Evolutionary conservation across 768 basidiomycete genomes (phyloP).

Genomic region (Kwoniella botswanensis): DNA sequence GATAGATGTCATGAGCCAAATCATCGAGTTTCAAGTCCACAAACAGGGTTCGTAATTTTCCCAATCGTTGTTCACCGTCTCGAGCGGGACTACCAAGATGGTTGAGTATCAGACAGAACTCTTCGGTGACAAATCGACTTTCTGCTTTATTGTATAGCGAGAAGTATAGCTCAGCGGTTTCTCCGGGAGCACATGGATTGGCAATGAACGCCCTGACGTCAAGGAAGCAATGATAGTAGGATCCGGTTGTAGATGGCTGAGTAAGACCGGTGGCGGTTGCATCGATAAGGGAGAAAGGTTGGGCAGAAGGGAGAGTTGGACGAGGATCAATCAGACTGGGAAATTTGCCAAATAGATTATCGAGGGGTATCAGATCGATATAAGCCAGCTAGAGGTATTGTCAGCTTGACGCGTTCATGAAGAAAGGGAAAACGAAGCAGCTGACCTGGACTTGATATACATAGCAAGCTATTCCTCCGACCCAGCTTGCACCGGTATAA

Average conservation of each 20-base stretch:
- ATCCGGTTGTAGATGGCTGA: constrained; percentile 56
- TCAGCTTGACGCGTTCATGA: neutral
- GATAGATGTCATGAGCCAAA: constrained; percentile 79
- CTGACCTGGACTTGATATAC: constrained; percentile 64
- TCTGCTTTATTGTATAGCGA: constrained; percentile 86
- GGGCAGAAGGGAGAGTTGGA: constrained; percentile 2
- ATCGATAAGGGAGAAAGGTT: constrained; percentile 19
- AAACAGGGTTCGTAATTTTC: constrained; percentile 81
- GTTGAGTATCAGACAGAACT: constrained; percentile 85
- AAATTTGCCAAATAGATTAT: constrained; percentile 36
- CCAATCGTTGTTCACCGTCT: constrained; percentile 63
- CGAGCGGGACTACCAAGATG: constrained; percentile 70
- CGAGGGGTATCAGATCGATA: constrained; percentile 52
- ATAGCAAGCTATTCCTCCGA: constrained; percentile 66
- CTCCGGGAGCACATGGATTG: constrained; percentile 84
- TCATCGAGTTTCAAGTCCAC: constrained; percentile 85
- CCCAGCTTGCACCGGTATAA: constrained; percentile 36
- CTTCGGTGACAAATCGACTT: constrained; percentile 85
- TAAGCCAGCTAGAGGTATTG: constrained; percentile 47
- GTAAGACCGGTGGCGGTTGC: neutral
- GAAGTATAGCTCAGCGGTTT: constrained; percentile 91
- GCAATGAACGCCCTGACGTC: constrained; percentile 92
- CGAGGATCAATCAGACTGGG: constrained; percentile 24
- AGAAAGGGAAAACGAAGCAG: neutral
- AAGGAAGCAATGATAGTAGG: constrained; percentile 87